Percentiles rank a stretch among this genome's conserved stretches.
These are phyloP conservation scores for Diatrype stigma DNA, from an alignment of 2,329 filamentous ascomycete species.

Conservation along the genomic window DNA sequence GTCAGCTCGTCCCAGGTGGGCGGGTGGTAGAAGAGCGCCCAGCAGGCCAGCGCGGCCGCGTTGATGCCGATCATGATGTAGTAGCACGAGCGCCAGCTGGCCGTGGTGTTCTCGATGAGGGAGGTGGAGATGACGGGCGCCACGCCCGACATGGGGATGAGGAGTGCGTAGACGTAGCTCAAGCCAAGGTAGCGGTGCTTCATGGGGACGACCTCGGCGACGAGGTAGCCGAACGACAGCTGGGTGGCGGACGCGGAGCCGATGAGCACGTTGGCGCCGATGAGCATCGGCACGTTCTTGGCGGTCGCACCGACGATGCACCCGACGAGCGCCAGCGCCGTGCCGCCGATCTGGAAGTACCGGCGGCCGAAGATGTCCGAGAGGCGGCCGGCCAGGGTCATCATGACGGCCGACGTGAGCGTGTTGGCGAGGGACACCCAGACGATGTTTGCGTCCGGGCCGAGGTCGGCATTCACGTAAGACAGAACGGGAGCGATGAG, in stretches of 20 bases:
- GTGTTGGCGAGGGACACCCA: conserved; percentile 35
- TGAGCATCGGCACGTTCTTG: conserved; percentile 30
- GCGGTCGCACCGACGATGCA: conserved; percentile 33
- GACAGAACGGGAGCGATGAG: too few relatives aligned
- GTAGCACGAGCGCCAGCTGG: conserved; percentile 38
- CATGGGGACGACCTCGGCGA: conserved; percentile 39
- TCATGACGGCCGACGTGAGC: conserved; percentile 31
- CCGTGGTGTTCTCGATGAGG: background rate
- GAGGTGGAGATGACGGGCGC: conserved; percentile 26
- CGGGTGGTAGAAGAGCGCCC: conserved; percentile 37
- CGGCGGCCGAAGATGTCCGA: conserved; percentile 36
- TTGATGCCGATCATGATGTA: conserved; percentile 37
- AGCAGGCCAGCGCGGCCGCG: conserved; percentile 28
- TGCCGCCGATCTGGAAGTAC: conserved; percentile 37
- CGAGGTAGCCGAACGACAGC: conserved; percentile 32
- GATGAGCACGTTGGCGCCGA: conserved; percentile 31
- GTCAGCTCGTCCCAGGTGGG: conserved; percentile 22
- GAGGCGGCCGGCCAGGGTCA: conserved; percentile 34
- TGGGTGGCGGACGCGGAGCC: conserved; percentile 34
- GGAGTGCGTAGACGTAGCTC: conserved; percentile 30
- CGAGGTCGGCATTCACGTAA: background rate
- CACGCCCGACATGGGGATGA: conserved; percentile 30
- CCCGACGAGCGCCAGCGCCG: conserved; percentile 31
- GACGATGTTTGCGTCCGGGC: conserved; percentile 29
- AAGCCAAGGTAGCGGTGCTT: conserved; percentile 34